phyloP scores from a whole-genome alignment of 116 monocot genomes.

The Iris pallida region DNA sequence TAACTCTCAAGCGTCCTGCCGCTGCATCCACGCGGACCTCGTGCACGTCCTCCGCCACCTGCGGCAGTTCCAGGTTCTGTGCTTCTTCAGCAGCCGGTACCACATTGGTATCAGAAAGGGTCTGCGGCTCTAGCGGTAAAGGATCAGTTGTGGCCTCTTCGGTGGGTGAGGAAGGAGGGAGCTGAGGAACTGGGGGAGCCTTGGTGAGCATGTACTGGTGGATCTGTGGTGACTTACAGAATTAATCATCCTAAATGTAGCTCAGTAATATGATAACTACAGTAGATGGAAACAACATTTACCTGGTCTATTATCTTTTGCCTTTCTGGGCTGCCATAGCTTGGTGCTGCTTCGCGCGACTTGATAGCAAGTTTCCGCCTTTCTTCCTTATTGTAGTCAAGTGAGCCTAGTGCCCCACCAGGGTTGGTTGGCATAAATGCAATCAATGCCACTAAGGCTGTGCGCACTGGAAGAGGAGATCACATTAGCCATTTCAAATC shows the following conservation, averaged over 20 bases:
- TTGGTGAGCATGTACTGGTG: constrained; percentile 79
- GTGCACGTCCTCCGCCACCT: constrained; percentile 34
- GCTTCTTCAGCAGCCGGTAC: constrained; percentile 6
- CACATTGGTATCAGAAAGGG: constrained; percentile 4
- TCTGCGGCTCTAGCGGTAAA: neutral
- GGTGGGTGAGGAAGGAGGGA: constrained; percentile 5
- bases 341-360: constrained; percentile 68
- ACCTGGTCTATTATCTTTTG: constrained; percentile 82
- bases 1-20: constrained; percentile 38
- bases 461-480: constrained; percentile 48
- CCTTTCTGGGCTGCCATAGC: constrained; percentile 64
- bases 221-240: constrained; percentile 38
- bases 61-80: constrained; percentile 14
- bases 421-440: constrained; percentile 96
- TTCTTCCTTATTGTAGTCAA: constrained; percentile 91
- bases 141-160: constrained; percentile 7
- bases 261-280: neutral
- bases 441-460: constrained; percentile 92
- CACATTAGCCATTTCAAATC: no score
- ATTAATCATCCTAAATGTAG: neutral
- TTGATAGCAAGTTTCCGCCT: constrained; percentile 78
- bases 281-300: neutral
- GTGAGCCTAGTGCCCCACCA: constrained; percentile 88
- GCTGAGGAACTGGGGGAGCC: constrained; percentile 56
- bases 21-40: constrained; percentile 52